Conservation (phyloP, 164 flowering plant genomes). For the Chloranthus sessilifolius region DNA sequence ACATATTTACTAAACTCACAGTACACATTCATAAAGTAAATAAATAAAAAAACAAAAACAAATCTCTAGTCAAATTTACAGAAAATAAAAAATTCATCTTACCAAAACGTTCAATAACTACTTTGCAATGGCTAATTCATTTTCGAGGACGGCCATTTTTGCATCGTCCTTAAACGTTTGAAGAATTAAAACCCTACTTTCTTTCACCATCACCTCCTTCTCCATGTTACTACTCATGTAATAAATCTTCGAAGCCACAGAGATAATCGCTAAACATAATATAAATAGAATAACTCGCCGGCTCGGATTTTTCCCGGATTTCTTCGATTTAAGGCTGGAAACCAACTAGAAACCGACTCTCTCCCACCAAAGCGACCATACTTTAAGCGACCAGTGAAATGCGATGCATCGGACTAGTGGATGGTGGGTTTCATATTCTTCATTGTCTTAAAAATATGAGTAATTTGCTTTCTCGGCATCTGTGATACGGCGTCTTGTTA, state of each 20-base stretch:
- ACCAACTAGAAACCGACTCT: not conserved
- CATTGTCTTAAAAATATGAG: constrained; percentile 2
- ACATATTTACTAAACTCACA: not conserved
- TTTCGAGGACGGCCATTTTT: constrained; percentile 31
- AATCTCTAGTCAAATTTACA: not conserved
- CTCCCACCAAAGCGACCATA: constrained; percentile 7
- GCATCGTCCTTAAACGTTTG: constrained; percentile 37
- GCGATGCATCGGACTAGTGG: not conserved
- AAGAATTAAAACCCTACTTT: constrained; percentile 24
- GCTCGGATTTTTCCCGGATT: constrained; percentile 33
- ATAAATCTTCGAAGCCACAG: constrained; percentile 33
- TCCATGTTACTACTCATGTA: constrained; percentile 20
- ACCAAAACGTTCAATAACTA: constrained; percentile 28
- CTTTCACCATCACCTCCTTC: constrained; percentile 7
- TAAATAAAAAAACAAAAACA: not conserved
- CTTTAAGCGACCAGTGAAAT: constrained; percentile 6
- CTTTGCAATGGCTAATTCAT: constrained; percentile 17
- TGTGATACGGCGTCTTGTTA: constrained; percentile 21
- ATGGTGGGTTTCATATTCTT: constrained; percentile 2
- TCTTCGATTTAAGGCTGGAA: constrained; percentile 5
- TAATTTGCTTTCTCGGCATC: constrained; percentile 19
- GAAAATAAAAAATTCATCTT: constrained; percentile 13
- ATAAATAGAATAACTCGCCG: constrained; percentile 25
- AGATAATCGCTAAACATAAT: constrained; percentile 26
- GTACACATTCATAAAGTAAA: not conserved